These are phyloP conservation scores for Colletotrichum sp. DNA, from an alignment of 2,329 filamentous ascomycete genomes.

Conservation along the genomic window DNA sequence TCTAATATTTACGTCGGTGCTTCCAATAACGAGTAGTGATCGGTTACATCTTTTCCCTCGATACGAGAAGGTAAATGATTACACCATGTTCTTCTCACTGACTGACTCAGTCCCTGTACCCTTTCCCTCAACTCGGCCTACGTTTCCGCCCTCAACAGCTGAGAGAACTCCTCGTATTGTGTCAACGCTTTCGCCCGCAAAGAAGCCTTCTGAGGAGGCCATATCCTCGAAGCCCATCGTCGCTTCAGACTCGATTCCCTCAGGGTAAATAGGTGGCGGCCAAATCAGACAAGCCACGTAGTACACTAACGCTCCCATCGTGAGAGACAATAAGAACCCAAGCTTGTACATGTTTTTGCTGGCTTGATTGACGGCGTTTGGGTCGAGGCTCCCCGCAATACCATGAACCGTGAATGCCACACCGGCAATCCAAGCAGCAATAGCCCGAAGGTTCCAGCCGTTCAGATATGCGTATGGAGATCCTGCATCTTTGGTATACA, in stretches of 20 bases:
- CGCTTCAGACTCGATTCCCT: slow-evolving; percentile 8
- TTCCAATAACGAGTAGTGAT: background rate
- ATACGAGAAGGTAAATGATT: background rate
- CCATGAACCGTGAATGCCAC: slow-evolving; percentile 28
- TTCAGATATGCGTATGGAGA: background rate
- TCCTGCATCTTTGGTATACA: slow-evolving; percentile 27
- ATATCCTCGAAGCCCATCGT: slow-evolving; percentile 21
- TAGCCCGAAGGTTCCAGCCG: background rate
- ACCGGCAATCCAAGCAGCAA: background rate
- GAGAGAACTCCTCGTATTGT: slow-evolving; percentile 3
- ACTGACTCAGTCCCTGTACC: background rate
- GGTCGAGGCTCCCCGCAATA: slow-evolving; percentile 28
- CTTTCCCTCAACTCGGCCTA: background rate
- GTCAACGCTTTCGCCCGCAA: slow-evolving; percentile 21
- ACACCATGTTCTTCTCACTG: background rate
- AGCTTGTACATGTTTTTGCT: slow-evolving; percentile 30
- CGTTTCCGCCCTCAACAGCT: background rate
- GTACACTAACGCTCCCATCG: slow-evolving; percentile 29
- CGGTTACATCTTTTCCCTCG: background rate
- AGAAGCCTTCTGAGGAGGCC: slow-evolving; percentile 26
- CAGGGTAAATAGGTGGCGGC: slow-evolving; percentile 25
- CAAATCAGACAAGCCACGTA: slow-evolving; percentile 22
- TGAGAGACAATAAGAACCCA: slow-evolving; percentile 30
- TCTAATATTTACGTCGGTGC: background rate
- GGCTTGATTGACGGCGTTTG: slow-evolving; percentile 23